These are phyloP conservation scores for Erythrophleum ivorense DNA, from an alignment of 331 rosid species.

Conservation along the genomic window DNA sequence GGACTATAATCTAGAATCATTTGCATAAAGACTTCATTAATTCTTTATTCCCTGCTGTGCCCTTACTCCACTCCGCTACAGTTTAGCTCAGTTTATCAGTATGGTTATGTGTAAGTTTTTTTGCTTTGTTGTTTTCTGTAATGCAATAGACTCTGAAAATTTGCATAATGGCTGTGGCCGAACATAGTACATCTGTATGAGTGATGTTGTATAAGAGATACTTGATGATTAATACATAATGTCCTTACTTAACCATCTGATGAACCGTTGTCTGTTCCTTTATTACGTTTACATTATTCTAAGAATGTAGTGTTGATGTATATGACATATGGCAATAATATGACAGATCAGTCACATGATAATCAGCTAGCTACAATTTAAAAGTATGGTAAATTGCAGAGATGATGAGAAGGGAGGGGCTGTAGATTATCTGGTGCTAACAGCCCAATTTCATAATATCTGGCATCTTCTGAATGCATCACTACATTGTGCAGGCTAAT, in stretches of 20 bases:
- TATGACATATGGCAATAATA: not conserved
- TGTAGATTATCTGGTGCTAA: not conserved
- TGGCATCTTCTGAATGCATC: conserved; percentile 24
- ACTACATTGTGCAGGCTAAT: conserved; percentile 51
- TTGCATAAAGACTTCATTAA: not conserved
- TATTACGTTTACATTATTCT: not conserved
- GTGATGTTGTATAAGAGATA: not conserved
- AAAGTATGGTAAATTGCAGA: not conserved
- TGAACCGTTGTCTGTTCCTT: conserved; percentile 1
- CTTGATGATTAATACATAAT: conserved; percentile 21
- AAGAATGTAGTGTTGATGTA: conserved; percentile 11
- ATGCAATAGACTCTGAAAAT: conserved; percentile 16
- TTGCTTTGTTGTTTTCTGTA: conserved; percentile 3
- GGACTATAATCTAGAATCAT: conserved; percentile 2
- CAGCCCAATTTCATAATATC: not conserved
- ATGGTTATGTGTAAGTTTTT: not conserved
- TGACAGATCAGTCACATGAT: conserved; percentile 11
- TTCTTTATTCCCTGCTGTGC: conserved; percentile 3
- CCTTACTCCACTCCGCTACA: not conserved
- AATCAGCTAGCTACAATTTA: conserved; percentile 4
- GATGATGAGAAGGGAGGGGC: not conserved
- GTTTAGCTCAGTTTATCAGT: not conserved
- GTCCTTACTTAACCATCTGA: conserved; percentile 30
- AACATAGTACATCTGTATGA: not conserved
- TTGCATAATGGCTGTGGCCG: conserved; percentile 2